phyloP scores from a whole-genome alignment of 441 rosid species.

The Breynia disticha region DNA sequence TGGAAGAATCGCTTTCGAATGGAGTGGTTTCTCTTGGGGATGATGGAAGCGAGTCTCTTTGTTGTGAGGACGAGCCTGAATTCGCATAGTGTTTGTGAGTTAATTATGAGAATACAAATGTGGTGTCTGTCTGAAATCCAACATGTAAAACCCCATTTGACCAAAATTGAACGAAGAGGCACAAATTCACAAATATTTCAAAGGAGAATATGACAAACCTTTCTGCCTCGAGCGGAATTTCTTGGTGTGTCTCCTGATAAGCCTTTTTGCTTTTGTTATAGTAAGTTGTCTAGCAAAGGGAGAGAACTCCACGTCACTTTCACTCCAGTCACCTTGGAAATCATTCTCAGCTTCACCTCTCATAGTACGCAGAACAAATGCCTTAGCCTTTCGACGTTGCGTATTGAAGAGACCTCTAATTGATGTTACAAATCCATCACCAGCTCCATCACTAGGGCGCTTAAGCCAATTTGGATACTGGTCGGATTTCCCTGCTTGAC shows the following conservation, averaged over 20 bases:
- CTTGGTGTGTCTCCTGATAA: constrained; percentile 85
- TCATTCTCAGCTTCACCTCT: constrained; percentile 95
- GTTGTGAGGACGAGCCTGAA: constrained; percentile 76
- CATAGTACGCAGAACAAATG: constrained; percentile 94
- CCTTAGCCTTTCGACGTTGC: constrained; percentile 91
- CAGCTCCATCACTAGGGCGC: constrained; percentile 92
- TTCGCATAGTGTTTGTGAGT: neutral
- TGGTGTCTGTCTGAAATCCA: no score
- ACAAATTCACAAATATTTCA: neutral
- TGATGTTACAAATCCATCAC: constrained; percentile 98
- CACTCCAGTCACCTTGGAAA: constrained; percentile 92
- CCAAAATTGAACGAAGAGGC: neutral
- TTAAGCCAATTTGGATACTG: constrained; percentile 70
- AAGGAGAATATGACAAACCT: constrained; percentile 36
- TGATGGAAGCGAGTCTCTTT: constrained; percentile 59
- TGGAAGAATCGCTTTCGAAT: constrained; percentile 68
- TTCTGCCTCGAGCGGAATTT: constrained; percentile 70
- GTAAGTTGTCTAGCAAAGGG: constrained; percentile 93
- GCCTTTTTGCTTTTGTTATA: constrained; percentile 80
- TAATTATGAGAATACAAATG: no score
- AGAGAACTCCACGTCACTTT: constrained; percentile 78
- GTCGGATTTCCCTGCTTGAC: constrained; percentile 49
- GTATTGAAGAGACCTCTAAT: constrained; percentile 86
- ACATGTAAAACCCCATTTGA: neutral
- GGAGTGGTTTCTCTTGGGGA: constrained; percentile 66